phyloP scores from a whole-genome alignment of 2,329 filamentous ascomycete species.

The Pseudogymnoascus sp. region DNA sequence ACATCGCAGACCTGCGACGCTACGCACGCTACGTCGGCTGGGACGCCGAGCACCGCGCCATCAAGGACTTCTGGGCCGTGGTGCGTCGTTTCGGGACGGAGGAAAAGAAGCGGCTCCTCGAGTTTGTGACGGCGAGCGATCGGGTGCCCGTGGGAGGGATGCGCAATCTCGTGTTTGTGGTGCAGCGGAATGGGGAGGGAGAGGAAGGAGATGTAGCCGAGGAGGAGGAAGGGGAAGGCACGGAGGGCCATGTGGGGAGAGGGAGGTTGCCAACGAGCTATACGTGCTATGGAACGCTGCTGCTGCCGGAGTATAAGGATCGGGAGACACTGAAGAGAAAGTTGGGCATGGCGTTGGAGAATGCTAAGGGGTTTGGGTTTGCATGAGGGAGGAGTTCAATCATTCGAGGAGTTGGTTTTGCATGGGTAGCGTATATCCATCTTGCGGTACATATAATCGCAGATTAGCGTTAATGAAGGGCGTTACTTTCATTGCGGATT shows the following conservation, averaged over 20 bases:
- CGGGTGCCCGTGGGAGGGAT: conserved; percentile 83
- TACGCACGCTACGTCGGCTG: conserved; percentile 78
- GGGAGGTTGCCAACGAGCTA: conserved; percentile 64
- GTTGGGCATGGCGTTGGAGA: conserved; percentile 77
- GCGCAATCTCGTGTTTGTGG: conserved; percentile 71
- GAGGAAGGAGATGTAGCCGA: conserved; percentile 34
- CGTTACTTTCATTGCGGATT: neutral
- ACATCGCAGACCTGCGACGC: conserved; percentile 63
- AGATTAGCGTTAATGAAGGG: neutral
- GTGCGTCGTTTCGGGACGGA: conserved; percentile 59
- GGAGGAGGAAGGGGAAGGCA: neutral
- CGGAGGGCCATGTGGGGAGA: neutral
- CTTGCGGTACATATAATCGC: neutral
- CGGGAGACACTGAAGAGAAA: conserved; percentile 65
- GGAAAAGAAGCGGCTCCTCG: conserved; percentile 70
- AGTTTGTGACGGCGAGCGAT: conserved; percentile 93
- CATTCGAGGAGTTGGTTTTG: neutral
- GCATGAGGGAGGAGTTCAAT: conserved; percentile 38
- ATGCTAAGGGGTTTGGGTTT: conserved; percentile 84
- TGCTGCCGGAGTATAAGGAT: conserved; percentile 75
- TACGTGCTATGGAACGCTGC: conserved; percentile 85
- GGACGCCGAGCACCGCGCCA: conserved; percentile 58
- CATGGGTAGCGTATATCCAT: conserved; percentile 5
- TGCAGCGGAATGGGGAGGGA: conserved; percentile 69
- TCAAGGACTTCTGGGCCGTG: conserved; percentile 78